Evolutionary conservation across 129 eudicot species (phyloP).

Genomic region (Ambrosia artemisiifolia): DNA sequence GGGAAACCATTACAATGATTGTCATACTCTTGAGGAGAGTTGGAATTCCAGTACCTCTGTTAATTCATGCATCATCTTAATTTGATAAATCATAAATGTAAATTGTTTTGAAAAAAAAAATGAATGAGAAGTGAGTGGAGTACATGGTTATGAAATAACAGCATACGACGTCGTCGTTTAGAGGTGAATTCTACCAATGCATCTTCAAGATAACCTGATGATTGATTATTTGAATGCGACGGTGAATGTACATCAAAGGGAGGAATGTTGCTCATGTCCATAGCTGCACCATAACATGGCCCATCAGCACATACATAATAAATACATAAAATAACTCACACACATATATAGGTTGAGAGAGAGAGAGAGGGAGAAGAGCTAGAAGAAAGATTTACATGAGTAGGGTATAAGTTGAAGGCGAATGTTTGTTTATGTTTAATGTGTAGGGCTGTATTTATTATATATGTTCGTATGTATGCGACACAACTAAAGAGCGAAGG

Average conservation of each 20-base stretch:
- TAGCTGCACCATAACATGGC: constrained; percentile 10
- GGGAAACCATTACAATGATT: neutral
- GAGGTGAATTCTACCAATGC: constrained; percentile 2
- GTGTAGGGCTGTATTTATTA: no score
- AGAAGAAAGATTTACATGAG: neutral
- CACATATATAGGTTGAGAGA: no score
- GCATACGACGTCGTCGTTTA: constrained; percentile 15
- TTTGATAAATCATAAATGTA: neutral
- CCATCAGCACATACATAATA: neutral
- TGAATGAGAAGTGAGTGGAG: neutral
- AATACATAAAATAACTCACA: no score
- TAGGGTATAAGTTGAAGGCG: no score
- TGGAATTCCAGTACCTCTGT: constrained; percentile 12
- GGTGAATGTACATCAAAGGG: neutral
- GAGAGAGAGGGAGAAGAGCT: neutral
- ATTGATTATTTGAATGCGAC: neutral
- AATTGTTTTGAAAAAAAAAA: neutral
- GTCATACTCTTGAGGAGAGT: constrained; percentile 3
- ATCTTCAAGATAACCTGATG: constrained; percentile 21
- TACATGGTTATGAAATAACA: constrained; percentile 2
- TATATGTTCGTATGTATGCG: no score
- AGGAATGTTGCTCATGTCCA: neutral
- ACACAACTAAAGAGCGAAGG: no score
- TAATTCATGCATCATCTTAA: neutral
- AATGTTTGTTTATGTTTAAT: no score